Evolutionary conservation across 2,329 filamentous ascomycete genomes (phyloP), one percentile per base, ranked within the genome.

Genomic region (Cucurbitaria berberidis): DNA sequence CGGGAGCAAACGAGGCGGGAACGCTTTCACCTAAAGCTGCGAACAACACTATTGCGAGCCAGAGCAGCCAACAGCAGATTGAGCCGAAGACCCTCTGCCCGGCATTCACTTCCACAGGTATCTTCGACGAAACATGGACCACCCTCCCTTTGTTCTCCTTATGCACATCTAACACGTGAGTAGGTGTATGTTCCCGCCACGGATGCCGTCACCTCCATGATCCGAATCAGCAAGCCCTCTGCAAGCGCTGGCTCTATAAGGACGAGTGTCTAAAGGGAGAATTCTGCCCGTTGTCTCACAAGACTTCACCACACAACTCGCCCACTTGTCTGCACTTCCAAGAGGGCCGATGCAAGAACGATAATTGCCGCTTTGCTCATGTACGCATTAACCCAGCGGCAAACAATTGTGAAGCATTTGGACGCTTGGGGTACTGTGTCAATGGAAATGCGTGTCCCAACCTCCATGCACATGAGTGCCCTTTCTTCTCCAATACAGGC

Each of bases 401-500:
- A 45, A 86, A 84, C 26, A 90, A 97, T 42, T 99, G 95, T 78
- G 85, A 87, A 65, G 78, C 85, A 18, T 98, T 99, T 80, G 93
- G 90, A 24, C 85, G 87, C 48, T 84, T 93, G 69, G 93, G 95
- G 47, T 98, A 92, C 76, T 98, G 95, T 79, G 87, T 89, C 57
- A 90, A 89, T 73, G 95, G 93, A 55, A 82, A 84, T 50, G 77
- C 82, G 49, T 98, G 95, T 77, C 77, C 85, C 55, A 86, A 95
- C 60, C 89, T 92, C 56, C 95, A 99, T 79, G 89, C 93, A 52
- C 89, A 89, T 77, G 93, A 98, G 76, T 98, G 95, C 76, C 93
- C 95, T 58, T 90, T 96, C 74, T 97, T 96, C 80, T 90, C 91
- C 83, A 96, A 96, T 77, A 91, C 85, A 55, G 93, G 93, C 67